These are phyloP conservation scores for Calonectria leucothoes DNA, from an alignment of 2,329 filamentous ascomycete genomes.

Conservation along the genomic window DNA sequence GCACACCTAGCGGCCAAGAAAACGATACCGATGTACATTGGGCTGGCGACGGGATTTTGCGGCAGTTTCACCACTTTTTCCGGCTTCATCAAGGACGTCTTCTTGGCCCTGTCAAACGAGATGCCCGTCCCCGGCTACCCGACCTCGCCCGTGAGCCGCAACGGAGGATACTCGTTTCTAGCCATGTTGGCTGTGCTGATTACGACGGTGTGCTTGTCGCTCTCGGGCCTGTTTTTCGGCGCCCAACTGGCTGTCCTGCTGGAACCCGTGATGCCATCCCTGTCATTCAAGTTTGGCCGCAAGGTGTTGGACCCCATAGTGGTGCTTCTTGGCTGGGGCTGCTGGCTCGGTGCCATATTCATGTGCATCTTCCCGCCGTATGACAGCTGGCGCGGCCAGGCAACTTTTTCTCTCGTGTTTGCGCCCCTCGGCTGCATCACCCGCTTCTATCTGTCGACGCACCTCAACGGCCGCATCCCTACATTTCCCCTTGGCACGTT, in stretches of 20 bases:
- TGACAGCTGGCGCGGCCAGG: conserved; percentile 80
- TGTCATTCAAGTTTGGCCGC: conserved; percentile 69
- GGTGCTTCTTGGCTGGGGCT: conserved; percentile 75
- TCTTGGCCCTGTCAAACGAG: conserved; percentile 83
- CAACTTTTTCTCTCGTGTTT: conserved; percentile 82
- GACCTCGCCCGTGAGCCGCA: conserved; percentile 59
- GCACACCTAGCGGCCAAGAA: conserved; percentile 78
- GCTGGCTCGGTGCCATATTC: conserved; percentile 82
- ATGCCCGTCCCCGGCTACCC: conserved; percentile 58
- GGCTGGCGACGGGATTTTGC: conserved; percentile 87
- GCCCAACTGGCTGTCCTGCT: conserved; percentile 78
- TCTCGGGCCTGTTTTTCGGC: conserved; percentile 77
- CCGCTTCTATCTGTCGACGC: conserved; percentile 78
- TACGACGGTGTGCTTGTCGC: conserved; percentile 75
- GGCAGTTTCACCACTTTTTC: conserved; percentile 94
- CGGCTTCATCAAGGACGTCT: conserved; percentile 82
- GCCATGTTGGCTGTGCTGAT: conserved; percentile 82
- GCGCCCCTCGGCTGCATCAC: conserved; percentile 82
- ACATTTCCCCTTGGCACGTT: conserved; percentile 91
- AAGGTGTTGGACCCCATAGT: conserved; percentile 71
- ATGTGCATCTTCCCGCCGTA: conserved; percentile 79
- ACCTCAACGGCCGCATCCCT: conserved; percentile 74
- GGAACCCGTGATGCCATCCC: conserved; percentile 67
- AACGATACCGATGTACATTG: conserved; percentile 88
- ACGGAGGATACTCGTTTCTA: conserved; percentile 85